A percentile compares a stretch with the other conserved stretches of the same genome.
These are phyloP conservation scores for Zygoascus ofunaensis DNA, from an alignment of 805 yeast species.

Conservation along the genomic window DNA sequence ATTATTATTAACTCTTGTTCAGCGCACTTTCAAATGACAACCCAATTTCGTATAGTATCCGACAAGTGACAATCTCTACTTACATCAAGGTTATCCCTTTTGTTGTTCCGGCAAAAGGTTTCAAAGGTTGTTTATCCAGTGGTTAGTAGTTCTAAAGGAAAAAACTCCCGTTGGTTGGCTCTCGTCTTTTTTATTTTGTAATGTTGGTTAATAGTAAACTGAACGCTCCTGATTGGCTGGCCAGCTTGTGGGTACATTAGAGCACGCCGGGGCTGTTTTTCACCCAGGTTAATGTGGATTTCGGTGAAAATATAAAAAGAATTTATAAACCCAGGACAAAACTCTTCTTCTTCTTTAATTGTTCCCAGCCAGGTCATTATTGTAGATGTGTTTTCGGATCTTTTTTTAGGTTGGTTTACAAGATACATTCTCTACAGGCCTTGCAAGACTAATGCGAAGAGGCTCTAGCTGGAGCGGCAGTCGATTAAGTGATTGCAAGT, in stretches of 20 bases:
- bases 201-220: background rate
- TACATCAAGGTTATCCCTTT: background rate
- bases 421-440: constrained; percentile 17
- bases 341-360: constrained; percentile 11
- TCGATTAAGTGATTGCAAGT: constrained; percentile 25
- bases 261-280: too few species aligned
- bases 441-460: constrained; percentile 18
- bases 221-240: constrained; percentile 4
- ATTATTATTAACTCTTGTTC: too few species aligned
- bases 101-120: background rate
- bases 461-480: constrained; percentile 30
- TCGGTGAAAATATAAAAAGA: constrained; percentile 1
- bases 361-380: constrained; percentile 19
- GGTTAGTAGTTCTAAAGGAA: background rate
- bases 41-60: too few species aligned
- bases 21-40: too few species aligned
- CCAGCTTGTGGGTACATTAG: constrained; percentile 1
- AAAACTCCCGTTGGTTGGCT: background rate
- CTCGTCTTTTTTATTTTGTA: background rate
- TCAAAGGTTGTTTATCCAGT: background rate
- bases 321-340: background rate
- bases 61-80: background rate
- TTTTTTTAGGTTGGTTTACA: constrained; percentile 5
- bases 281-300: background rate
- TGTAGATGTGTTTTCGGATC: constrained; percentile 14